These are phyloP conservation scores for Plasmodium coatneyi DNA, from an alignment of 169 alveolate genomes.

Conservation along the genomic window DNA sequence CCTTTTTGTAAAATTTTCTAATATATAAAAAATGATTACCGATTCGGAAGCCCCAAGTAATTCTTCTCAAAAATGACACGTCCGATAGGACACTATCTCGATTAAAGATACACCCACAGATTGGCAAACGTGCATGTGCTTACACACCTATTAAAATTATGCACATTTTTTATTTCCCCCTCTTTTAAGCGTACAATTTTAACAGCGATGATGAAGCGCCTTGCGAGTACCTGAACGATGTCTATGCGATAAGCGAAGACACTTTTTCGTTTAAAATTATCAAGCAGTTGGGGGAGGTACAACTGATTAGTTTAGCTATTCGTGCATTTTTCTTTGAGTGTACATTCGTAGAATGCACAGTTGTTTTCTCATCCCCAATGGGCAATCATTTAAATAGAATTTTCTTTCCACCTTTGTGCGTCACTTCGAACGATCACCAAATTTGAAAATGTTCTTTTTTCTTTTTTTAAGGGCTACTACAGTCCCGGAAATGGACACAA, in stretches of 20 bases:
- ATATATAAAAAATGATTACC: conserved; percentile 30
- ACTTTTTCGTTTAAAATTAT: conserved; percentile 71
- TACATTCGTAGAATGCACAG: background rate
- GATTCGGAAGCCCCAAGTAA: conserved; percentile 77
- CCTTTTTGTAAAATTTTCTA: background rate
- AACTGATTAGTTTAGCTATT: background rate
- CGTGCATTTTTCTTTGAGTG: background rate
- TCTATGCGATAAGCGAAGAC: conserved; percentile 73
- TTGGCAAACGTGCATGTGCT: background rate
- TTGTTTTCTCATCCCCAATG: background rate
- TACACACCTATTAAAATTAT: background rate
- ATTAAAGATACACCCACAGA: background rate
- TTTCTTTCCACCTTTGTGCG: background rate
- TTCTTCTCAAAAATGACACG: background rate
- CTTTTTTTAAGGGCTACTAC: conserved; percentile 66
- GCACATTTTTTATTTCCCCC: background rate
- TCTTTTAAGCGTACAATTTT: conserved; percentile 48
- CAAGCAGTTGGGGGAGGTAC: conserved; percentile 64
- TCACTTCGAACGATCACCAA: background rate
- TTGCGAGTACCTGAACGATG: conserved; percentile 70
- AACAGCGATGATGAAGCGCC: conserved; percentile 77
- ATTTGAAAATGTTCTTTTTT: conserved; percentile 11
- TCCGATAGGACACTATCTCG: background rate
- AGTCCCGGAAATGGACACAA: conserved; percentile 75
- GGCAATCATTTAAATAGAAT: background rate